Evolutionary conservation across 2,329 filamentous ascomycete species (phyloP), one percentile per base, ranked within the genome.

Genomic region (Fusarium austroafricanum): DNA sequence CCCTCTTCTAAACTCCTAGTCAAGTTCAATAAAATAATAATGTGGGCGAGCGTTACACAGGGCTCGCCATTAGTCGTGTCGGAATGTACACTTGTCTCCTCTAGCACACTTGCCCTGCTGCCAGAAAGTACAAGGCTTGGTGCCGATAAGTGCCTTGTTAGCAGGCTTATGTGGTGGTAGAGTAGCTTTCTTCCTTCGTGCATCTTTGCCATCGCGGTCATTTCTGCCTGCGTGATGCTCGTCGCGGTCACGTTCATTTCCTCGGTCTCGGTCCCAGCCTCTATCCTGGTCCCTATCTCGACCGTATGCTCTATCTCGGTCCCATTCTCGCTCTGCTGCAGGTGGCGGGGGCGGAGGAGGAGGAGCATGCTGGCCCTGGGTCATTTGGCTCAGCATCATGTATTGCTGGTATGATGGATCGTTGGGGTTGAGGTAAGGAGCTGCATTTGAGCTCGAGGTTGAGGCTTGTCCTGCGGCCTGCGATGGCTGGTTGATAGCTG

Each of bases 41-140:
- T 14, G 15, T 15, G 49, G 39, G 38, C 43, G 50, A 58, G 53
- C 21, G n/a, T 42, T 45, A 23, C 52, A 18, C 18, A 56, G 51
- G 54, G 47, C 20, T 55, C 49, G 21, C 55, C 57, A 47, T 65
- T 57, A 80, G 49, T 92, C 89, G 74, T 93, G 91, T 56, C 90
- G 84, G 77, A 90, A 93, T 3, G 90, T 92, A 80, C 91, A 93
- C 72, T 89, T 88, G 35, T 90, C 89, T 21, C 91, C 91, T 75
- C 92, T 90, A 9, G 87, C 87, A 78, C 91, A 93, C 74, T 89
- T 89, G 15, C 90, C 90, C 74, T 91, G 87, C 59, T 87, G 84
- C 83, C 84, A 93, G 76, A 92, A 93, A 20, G 85, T 85, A 76
- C 91, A 93, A 7, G 89, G 84, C 73, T 91, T 89, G 42, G 89